A percentile compares a stretch with the other conserved stretches of the same genome.
Evolutionary conservation across 257 asterid species (phyloP).

Genomic region (Striga asiatica): DNA sequence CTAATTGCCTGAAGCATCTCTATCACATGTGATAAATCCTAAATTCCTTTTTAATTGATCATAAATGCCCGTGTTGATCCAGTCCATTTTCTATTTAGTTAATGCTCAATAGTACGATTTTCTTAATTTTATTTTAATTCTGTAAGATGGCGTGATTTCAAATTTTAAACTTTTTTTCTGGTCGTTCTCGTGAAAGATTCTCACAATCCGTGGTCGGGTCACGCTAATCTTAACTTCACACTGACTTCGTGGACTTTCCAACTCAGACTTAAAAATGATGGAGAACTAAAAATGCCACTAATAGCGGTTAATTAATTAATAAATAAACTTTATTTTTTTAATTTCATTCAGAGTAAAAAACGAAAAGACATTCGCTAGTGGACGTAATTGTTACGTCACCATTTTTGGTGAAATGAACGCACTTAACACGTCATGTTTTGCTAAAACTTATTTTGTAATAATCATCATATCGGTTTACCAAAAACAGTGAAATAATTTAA

Average conservation of each 20-base stretch:
- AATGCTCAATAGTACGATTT: not conserved
- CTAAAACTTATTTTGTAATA: no score
- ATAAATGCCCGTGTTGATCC: not conserved
- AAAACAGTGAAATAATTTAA: no score
- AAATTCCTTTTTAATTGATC: not conserved
- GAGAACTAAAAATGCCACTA: not conserved
- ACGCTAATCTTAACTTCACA: not conserved
- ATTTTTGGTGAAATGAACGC: not conserved
- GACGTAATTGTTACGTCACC: no score
- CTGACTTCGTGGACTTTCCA: not conserved
- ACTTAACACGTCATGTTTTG: not conserved
- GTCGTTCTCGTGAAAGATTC: not conserved
- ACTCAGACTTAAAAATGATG: not conserved
- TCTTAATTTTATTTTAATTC: not conserved
- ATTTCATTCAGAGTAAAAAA: not conserved
- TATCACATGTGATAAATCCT: not conserved
- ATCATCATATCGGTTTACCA: no score
- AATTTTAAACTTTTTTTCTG: not conserved
- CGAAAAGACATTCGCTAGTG: no score
- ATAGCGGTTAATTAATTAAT: conserved; percentile 3
- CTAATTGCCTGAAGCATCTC: no score
- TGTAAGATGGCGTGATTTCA: not conserved
- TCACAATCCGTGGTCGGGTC: not conserved
- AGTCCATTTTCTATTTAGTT: not conserved
- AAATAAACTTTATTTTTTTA: not conserved